phyloP scores from a whole-genome alignment of 192 early-diverging fungal genomes.

The Backusella liffmaniae region DNA sequence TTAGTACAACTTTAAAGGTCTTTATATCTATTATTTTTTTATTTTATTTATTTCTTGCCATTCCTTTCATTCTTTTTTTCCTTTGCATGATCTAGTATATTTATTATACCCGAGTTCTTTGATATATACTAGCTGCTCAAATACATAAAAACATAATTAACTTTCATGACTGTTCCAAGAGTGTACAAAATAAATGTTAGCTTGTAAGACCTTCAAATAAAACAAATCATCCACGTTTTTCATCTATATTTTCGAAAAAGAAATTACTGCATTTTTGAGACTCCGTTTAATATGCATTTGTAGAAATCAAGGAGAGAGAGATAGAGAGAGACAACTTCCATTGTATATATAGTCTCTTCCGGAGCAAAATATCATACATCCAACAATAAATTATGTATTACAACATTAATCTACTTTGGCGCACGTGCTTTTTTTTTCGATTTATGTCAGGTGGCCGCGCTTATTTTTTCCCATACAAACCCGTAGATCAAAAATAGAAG shows the following conservation, averaged over 20 bases:
- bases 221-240: neutral
- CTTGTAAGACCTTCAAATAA: conserved; percentile 1
- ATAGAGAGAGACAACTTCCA: neutral
- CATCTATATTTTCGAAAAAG: neutral
- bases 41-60: neutral
- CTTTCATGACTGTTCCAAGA: neutral
- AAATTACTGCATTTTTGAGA: neutral
- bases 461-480: neutral
- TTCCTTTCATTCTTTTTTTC: neutral
- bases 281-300: neutral
- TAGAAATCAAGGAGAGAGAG: neutral
- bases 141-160: neutral
- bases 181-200: conserved; percentile 5
- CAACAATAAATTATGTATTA: neutral
- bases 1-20: neutral
- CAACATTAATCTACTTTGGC: neutral
- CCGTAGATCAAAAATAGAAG: neutral
- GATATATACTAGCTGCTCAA: neutral
- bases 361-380: neutral
- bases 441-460: neutral
- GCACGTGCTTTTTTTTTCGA: neutral
- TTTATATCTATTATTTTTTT: neutral
- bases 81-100: neutral
- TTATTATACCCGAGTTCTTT: neutral
- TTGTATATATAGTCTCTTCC: neutral